Percentiles rank a stretch among this genome's conserved stretches.
These are phyloP conservation scores for Argentina anserina DNA, from an alignment of 306 rosid genomes.

Conservation along the genomic window DNA sequence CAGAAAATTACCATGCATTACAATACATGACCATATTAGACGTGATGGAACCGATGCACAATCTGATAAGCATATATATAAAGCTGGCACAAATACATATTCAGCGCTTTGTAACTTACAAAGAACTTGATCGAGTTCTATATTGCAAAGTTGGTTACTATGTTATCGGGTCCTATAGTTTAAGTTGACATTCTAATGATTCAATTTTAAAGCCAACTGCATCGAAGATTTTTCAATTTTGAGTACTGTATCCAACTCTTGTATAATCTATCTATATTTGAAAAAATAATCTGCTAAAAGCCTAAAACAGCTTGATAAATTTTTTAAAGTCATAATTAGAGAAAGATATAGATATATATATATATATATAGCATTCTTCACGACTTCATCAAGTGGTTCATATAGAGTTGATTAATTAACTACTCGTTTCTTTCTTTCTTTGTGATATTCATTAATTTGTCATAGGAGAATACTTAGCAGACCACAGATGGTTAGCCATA, in stretches of 20 bases:
- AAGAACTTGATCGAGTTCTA: neutral
- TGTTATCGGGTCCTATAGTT: neutral
- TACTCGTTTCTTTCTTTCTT: neutral
- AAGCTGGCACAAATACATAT: neutral
- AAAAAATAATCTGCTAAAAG: too few relatives aligned
- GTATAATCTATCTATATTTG: neutral
- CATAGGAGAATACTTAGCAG: too few relatives aligned
- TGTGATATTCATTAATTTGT: too few relatives aligned
- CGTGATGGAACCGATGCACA: neutral
- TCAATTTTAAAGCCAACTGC: neutral
- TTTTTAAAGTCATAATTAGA: too few relatives aligned
- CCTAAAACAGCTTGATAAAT: neutral
- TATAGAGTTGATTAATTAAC: conserved; percentile 31
- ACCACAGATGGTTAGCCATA: too few relatives aligned
- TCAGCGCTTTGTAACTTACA: neutral
- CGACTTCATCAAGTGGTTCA: conserved; percentile 26
- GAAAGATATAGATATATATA: neutral
- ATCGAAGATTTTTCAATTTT: neutral
- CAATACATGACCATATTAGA: neutral
- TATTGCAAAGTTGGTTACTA: conserved; percentile 13
- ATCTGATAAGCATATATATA: neutral
- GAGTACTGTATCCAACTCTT: neutral
- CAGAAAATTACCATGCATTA: too few relatives aligned
- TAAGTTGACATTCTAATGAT: neutral
- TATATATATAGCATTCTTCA: neutral